Evolutionary conservation across 139 green algal species (phyloP).

Genomic region (Marvania coccoides): DNA sequence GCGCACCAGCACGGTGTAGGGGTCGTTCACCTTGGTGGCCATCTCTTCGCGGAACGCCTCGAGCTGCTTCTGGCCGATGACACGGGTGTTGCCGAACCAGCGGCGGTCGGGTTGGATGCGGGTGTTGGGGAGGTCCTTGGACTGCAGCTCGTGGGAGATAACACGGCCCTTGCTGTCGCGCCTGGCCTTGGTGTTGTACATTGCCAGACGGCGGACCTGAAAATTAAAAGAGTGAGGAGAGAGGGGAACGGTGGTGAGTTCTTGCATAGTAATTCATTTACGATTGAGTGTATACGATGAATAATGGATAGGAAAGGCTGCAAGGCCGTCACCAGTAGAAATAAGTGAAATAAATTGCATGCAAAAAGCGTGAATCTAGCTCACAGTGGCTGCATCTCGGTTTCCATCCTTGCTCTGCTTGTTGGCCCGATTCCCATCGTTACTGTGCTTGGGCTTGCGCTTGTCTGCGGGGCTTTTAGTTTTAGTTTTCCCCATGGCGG

Average conservation of each 20-base stretch:
- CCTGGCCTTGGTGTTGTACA: constrained; percentile 88
- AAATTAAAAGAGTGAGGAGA: not conserved
- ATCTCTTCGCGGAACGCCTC: constrained; percentile 93
- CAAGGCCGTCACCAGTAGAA: not conserved
- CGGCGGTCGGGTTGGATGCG: constrained; percentile 93
- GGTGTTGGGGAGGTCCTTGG: constrained; percentile 87
- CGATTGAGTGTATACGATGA: not conserved
- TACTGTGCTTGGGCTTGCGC: constrained; percentile 72
- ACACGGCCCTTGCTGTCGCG: constrained; percentile 87
- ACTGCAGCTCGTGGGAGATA: constrained; percentile 86
- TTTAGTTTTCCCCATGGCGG: constrained; percentile 4
- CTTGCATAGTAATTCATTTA: not conserved
- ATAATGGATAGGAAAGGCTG: not conserved
- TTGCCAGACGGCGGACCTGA: constrained; percentile 85
- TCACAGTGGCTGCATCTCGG: constrained; percentile 71
- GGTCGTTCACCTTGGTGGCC: constrained; percentile 78
- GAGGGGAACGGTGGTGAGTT: not conserved
- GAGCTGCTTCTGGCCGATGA: constrained; percentile 95
- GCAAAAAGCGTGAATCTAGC: not conserved
- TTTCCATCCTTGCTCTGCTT: constrained; percentile 45
- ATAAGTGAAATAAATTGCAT: too few relatives aligned
- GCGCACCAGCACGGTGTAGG: constrained; percentile 89
- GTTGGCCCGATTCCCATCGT: constrained; percentile 58
- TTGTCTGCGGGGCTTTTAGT: constrained; percentile 25
- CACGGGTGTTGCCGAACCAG: constrained; percentile 96